Percentiles rank a stretch among this genome's conserved stretches.
These are phyloP conservation scores for Logfia minima DNA, from an alignment of 129 eudicot genomes.

Conservation along the genomic window DNA sequence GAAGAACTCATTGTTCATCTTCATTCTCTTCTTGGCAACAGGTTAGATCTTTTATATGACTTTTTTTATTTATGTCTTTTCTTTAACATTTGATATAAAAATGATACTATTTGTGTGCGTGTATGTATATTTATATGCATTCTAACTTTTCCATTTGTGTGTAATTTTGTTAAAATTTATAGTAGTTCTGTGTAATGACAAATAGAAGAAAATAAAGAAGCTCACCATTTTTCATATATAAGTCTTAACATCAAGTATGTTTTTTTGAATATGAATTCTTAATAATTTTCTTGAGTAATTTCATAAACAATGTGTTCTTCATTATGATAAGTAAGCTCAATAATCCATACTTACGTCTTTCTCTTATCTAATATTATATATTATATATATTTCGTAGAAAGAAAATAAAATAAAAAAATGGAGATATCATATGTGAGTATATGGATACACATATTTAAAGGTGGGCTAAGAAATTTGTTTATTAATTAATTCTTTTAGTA, in stretches of 20 bases:
- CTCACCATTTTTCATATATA: neutral
- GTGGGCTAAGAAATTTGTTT: neutral
- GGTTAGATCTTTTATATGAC: slow-evolving; percentile 31
- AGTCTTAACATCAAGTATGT: neutral
- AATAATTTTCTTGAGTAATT: neutral
- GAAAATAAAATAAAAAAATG: no score
- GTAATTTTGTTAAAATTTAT: neutral
- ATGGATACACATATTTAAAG: neutral
- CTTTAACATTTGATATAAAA: neutral
- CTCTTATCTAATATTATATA: neutral
- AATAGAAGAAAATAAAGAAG: neutral
- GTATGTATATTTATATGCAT: neutral
- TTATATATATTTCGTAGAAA: neutral
- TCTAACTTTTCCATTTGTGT: neutral
- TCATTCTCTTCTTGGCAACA: slow-evolving; percentile 93
- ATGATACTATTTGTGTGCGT: neutral
- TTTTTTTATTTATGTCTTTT: neutral
- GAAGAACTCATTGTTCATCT: slow-evolving; percentile 82
- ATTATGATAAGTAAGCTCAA: neutral
- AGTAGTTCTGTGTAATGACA: neutral
- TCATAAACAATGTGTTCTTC: neutral
- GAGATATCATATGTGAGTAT: no score
- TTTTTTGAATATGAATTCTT: neutral
- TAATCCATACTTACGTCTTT: neutral
- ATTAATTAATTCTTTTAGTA: no score